phyloP scores from a whole-genome alignment of 345 rosid genomes.

The Melaleuca quinquenervia region DNA sequence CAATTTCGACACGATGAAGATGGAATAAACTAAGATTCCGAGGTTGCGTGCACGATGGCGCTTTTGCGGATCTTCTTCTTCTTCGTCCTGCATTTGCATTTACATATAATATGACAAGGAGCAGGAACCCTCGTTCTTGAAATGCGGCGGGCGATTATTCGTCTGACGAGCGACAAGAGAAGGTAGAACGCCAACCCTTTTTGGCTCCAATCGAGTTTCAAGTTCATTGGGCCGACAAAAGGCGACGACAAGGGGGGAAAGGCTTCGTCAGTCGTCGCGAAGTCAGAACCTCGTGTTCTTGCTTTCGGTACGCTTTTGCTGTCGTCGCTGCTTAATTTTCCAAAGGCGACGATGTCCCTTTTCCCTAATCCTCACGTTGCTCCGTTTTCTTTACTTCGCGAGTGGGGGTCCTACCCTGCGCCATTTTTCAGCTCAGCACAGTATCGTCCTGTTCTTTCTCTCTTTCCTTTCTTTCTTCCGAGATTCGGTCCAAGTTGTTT shows the following conservation, averaged over 20 bases:
- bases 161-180: background rate
- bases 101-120: background rate
- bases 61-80: background rate
- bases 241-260: background rate
- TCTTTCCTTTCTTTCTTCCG: background rate
- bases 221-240: background rate
- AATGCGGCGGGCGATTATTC: background rate
- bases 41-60: background rate
- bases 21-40: background rate
- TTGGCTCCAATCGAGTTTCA: background rate
- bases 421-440: background rate
- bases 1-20: background rate
- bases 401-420: background rate
- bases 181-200: background rate
- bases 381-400: too few species aligned
- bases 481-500: background rate
- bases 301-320: background rate
- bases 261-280: background rate
- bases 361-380: constrained; percentile 2
- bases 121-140: background rate
- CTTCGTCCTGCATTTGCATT: background rate
- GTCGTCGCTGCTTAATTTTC: background rate
- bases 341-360: background rate
- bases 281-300: constrained; percentile 5
- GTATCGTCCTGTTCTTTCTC: background rate